A percentile compares a stretch with the other conserved stretches of the same genome.
These are phyloP conservation scores for Populus euphratica DNA, from an alignment of 345 rosid species.

Conservation along the genomic window DNA sequence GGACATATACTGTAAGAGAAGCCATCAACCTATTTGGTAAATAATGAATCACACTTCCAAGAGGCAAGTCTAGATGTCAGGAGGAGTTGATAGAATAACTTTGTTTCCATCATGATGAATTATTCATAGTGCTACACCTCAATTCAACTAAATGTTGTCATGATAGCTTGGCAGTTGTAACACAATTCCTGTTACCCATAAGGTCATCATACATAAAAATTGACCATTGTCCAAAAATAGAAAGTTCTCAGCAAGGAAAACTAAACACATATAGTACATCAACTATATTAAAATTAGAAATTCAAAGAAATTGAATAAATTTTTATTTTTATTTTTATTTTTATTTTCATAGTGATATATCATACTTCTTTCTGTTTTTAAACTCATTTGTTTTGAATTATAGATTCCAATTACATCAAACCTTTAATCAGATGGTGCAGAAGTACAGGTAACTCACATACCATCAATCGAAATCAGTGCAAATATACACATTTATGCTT, in stretches of 20 bases:
- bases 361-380: neutral
- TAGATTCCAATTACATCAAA: neutral
- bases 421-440: neutral
- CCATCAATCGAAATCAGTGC: neutral
- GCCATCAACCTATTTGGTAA: neutral
- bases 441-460: neutral
- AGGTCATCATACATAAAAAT: neutral
- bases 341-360: neutral
- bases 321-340: neutral
- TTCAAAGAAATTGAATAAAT: neutral
- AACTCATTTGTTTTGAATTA: neutral
- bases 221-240: neutral
- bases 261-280: neutral
- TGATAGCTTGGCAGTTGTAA: neutral
- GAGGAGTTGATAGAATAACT: neutral
- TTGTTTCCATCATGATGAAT: neutral
- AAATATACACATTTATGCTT: constrained; percentile 15
- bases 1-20: neutral
- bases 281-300: neutral
- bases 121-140: neutral
- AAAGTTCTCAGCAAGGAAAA: neutral
- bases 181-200: neutral
- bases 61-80: neutral
- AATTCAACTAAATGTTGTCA: neutral
- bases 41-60: neutral